phyloP scores from a whole-genome alignment of 208 protist genomes.

The Tritrichomonas musculus region DNA sequence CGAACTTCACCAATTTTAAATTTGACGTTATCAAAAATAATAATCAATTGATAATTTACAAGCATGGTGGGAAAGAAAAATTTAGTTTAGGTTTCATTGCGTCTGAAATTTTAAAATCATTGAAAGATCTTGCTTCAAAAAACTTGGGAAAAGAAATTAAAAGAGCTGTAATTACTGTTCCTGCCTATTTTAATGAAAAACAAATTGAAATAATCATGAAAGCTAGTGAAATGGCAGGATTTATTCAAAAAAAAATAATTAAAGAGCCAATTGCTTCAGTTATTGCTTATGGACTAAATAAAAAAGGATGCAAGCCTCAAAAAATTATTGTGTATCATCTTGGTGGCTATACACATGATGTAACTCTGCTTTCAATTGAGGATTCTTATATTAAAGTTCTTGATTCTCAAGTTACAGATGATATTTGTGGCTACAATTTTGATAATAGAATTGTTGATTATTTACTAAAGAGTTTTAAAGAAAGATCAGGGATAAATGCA shows the following conservation, averaged over 20 bases:
- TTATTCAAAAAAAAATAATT: constrained; percentile 91
- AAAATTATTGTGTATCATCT: constrained; percentile 54
- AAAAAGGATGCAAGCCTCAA: constrained; percentile 41
- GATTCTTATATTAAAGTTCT: no score
- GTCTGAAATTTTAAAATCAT: constrained; percentile 75
- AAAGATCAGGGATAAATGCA: no score
- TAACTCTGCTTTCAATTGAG: constrained; percentile 91
- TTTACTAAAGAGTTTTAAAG: no score
- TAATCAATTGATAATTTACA: constrained; percentile 66
- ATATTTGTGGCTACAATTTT: no score
- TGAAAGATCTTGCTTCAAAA: constrained; percentile 69
- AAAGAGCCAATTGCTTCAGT: constrained; percentile 96
- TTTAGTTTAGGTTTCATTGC: constrained; percentile 86
- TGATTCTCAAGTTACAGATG: no score
- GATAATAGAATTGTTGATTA: no score
- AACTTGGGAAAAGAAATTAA: constrained; percentile 76
- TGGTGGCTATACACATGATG: constrained; percentile 93
- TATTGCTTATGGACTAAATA: constrained; percentile 90
- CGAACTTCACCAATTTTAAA: constrained; percentile 63
- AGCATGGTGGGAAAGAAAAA: constrained; percentile 69
- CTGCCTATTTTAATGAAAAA: constrained; percentile 95
- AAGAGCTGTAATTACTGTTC: constrained; percentile 60
- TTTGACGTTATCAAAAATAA: constrained; percentile 85
- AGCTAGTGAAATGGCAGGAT: constrained; percentile 75
- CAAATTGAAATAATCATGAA: constrained; percentile 93